Conservation (phyloP, 306 rosid genomes). For the Gastrolobium bilobum region DNA sequence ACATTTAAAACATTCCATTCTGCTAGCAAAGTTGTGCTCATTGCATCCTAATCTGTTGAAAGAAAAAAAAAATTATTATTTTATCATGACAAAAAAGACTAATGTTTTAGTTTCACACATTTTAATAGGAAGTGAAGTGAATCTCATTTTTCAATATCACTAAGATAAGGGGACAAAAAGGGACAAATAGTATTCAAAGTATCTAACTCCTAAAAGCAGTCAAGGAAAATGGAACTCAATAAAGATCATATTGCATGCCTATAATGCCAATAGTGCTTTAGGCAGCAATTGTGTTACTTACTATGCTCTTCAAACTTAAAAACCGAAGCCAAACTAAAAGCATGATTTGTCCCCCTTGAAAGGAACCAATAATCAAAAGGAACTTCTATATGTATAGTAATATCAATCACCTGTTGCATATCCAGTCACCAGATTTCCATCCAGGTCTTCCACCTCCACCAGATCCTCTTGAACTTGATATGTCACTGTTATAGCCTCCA, state of each 20-base stretch:
- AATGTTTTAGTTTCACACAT: neutral
- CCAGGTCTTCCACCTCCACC: slow-evolving; percentile 68
- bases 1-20: slow-evolving; percentile 98
- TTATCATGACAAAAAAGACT: neutral
- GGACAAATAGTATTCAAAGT: slow-evolving; percentile 39
- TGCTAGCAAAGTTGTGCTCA: slow-evolving; percentile 97
- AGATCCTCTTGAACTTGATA: slow-evolving; percentile 63
- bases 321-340: slow-evolving; percentile 38
- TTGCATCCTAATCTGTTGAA: slow-evolving; percentile 86
- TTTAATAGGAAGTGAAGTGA: neutral
- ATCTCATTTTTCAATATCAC: neutral
- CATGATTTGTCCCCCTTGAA: slow-evolving; percentile 26
- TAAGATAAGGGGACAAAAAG: neutral
- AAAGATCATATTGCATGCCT: slow-evolving; percentile 42
- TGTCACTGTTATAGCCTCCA: slow-evolving; percentile 58
- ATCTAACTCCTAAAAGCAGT: slow-evolving; percentile 56
- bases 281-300: slow-evolving; percentile 21
- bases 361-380: slow-evolving; percentile 45
- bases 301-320: slow-evolving; percentile 37
- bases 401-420: slow-evolving; percentile 77
- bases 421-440: slow-evolving; percentile 99
- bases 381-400: neutral
- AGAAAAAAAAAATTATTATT: neutral
- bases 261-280: slow-evolving; percentile 31
- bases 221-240: slow-evolving; percentile 51